Conservation (phyloP, 805 yeast species). For the Kuraishia hungarica region DNA sequence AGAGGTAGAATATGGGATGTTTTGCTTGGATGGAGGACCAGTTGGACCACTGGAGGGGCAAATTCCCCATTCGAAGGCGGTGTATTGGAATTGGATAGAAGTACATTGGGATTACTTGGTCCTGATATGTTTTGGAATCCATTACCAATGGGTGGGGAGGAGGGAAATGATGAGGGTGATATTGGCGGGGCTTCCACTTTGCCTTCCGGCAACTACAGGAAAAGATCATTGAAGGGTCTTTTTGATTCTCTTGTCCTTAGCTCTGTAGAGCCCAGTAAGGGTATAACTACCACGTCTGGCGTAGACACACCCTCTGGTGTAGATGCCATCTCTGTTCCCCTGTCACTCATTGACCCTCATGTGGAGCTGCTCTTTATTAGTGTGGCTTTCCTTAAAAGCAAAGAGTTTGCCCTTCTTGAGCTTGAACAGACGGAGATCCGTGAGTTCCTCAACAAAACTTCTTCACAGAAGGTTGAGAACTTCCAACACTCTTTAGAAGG, state of each 20-base stretch:
- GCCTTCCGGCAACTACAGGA: not conserved
- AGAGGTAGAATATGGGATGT: constrained; percentile 89
- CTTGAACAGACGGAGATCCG: constrained; percentile 86
- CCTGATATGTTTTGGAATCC: constrained; percentile 61
- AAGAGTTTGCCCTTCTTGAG: constrained; percentile 71
- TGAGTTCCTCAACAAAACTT: constrained; percentile 58
- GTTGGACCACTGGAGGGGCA: not conserved
- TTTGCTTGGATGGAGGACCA: constrained; percentile 66
- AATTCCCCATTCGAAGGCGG: not conserved
- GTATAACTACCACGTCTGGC: not conserved
- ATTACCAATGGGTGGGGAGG: constrained; percentile 13
- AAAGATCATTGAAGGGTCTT: not conserved
- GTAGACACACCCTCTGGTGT: too few species aligned
- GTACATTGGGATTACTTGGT: constrained; percentile 27
- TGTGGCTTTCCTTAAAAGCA: constrained; percentile 71
- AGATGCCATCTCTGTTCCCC: constrained; percentile 34
- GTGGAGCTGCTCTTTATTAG: constrained; percentile 68
- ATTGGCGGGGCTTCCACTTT: too few species aligned
- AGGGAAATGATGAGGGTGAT: not conserved
- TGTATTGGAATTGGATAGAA: constrained; percentile 10
- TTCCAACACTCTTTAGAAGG: constrained; percentile 18
- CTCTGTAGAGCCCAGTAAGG: constrained; percentile 7
- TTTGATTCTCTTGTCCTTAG: not conserved
- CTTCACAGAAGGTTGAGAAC: constrained; percentile 33
- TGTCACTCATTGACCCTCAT: constrained; percentile 64